Evolutionary conservation across 1,139 yeast genomes (phyloP), one percentile per base, ranked within the genome.

Genomic region (Kodamaea sp.): DNA sequence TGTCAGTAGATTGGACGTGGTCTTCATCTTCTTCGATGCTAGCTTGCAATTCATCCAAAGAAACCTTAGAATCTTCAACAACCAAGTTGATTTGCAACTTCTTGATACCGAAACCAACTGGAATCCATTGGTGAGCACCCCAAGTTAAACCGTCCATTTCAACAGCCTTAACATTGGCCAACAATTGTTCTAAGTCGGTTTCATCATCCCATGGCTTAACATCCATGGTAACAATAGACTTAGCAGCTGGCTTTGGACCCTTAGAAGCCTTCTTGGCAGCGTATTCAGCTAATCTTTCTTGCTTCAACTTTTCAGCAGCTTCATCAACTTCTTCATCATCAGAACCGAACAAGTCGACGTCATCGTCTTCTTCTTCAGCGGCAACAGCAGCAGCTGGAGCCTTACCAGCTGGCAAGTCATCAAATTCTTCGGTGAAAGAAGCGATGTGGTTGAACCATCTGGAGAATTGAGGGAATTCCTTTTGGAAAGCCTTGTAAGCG

Each of bases 151-250:
- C 99, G 38, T 90, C 97, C 75, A 74, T 71, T 67, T 81, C 84
- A 58, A 90, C 70, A 54, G 77, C 65, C 81, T 88, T 89, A 63
- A 89, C 97, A 70, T 81, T 79, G 46, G 83, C 90, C 58, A 87
- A 73, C 74, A 92, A 69, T 70, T 82, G 83, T 45, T 92, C 95
- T 69, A 94, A 79, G 67, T 90, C 83, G 55, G 98, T 92, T 79
- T 92, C 97, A 63, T 92, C 97, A 73, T 92, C 98, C 98, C 98
- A 92, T 74, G 97, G 97, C 84, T 92, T 92, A 58, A 92, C 95
- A 61, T 92, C 98, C 62, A 92, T 65, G 61, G 98, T 92, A 62
- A 92, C 96, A 57, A 89, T 77, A 50, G 97, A 87, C 81, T 92
- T 92, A 65, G 98, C 97, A 71, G 96, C 96, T 62, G 97, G 88